phyloP scores from a whole-genome alignment of 2,329 filamentous ascomycete species.

The Metarhizium guizhouense region DNA sequence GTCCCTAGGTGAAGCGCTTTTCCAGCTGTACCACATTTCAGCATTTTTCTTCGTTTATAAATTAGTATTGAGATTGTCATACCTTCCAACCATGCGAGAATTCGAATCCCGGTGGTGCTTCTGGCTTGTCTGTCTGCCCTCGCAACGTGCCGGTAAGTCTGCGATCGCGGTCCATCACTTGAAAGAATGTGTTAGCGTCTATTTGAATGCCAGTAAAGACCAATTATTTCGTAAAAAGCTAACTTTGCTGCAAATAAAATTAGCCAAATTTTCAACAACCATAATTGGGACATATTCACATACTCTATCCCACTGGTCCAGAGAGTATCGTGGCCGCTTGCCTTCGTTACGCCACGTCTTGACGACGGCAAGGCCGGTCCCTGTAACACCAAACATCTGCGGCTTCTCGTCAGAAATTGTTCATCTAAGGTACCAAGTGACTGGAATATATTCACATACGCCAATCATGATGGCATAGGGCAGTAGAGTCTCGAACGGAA shows the following conservation, averaged over 20 bases:
- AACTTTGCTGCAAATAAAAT: constrained; percentile 44
- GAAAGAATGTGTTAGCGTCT: not conserved
- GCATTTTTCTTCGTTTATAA: not conserved
- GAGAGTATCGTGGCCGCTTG: constrained; percentile 49
- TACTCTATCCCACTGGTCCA: constrained; percentile 58
- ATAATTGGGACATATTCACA: constrained; percentile 13
- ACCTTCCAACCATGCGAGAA: constrained; percentile 57
- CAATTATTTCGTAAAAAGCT: constrained; percentile 9
- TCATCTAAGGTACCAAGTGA: constrained; percentile 1
- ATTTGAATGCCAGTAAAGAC: not conserved
- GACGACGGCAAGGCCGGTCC: constrained; percentile 48
- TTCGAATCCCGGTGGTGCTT: constrained; percentile 51
- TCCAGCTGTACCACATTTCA: constrained; percentile 35
- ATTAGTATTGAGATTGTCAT: constrained; percentile 14
- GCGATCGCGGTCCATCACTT: constrained; percentile 58
- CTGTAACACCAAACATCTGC: constrained; percentile 56
- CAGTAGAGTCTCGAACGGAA: constrained; percentile 56
- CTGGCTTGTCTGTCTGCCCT: constrained; percentile 46
- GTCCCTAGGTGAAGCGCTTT: constrained; percentile 37
- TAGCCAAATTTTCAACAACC: constrained; percentile 12
- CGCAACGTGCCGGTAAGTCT: constrained; percentile 50
- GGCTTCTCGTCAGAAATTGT: constrained; percentile 1
- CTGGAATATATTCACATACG: constrained; percentile 32
- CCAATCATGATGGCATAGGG: constrained; percentile 56
- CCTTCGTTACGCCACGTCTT: constrained; percentile 51